These are phyloP conservation scores for Penicillium flavigenum DNA, from an alignment of 495 filamentous ascomycete species.

Conservation along the genomic window DNA sequence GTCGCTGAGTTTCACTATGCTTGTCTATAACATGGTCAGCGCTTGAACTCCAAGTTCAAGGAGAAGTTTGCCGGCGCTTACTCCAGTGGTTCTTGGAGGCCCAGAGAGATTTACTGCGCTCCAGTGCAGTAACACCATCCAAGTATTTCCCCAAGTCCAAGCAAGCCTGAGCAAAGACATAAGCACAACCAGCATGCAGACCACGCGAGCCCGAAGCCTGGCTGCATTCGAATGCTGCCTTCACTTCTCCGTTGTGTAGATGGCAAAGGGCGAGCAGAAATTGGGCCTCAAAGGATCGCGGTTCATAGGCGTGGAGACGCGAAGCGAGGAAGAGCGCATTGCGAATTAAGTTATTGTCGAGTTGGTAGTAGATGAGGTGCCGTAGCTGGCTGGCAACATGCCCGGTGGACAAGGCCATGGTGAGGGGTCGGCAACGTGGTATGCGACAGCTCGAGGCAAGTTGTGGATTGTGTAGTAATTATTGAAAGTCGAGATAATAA, in stretches of 20 bases:
- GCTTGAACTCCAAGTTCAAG: constrained; percentile 9
- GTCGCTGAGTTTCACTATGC: constrained; percentile 63
- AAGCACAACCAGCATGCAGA: constrained; percentile 81
- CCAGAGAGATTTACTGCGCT: constrained; percentile 72
- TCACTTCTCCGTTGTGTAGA: constrained; percentile 74
- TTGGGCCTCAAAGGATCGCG: constrained; percentile 69
- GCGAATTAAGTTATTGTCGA: constrained; percentile 83
- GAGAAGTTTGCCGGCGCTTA: constrained; percentile 35
- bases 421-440: constrained; percentile 24
- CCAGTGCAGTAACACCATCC: constrained; percentile 78
- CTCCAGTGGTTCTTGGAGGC: constrained; percentile 68
- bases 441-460: constrained; percentile 11
- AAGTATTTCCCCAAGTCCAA: constrained; percentile 71
- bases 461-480: not conserved
- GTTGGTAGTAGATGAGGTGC: constrained; percentile 85
- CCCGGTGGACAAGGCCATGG: constrained; percentile 68
- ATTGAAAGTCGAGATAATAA: constrained; percentile 13
- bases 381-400: constrained; percentile 73
- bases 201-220: constrained; percentile 62
- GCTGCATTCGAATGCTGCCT: constrained; percentile 70
- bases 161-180: constrained; percentile 87
- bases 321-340: constrained; percentile 93
- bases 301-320: constrained; percentile 79
- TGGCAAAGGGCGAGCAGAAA: constrained; percentile 85
- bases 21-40: constrained; percentile 50